phyloP scores from a whole-genome alignment of 805 yeast species.

The Kluyveromyces lactis region DNA sequence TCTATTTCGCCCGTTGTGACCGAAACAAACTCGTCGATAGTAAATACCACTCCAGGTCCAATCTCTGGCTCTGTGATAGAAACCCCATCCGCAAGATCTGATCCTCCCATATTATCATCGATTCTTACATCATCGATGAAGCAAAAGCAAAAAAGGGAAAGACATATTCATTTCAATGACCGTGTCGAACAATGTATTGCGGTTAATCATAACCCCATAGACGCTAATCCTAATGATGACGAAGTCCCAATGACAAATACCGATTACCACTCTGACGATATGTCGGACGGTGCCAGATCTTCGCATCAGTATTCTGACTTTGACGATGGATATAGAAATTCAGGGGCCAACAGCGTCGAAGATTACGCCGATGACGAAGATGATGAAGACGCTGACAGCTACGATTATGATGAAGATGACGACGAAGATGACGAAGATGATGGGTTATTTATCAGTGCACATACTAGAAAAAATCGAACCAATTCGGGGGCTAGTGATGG shows the following conservation, averaged over 20 bases:
- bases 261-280: not conserved
- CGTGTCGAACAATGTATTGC: conserved; percentile 93
- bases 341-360: not conserved
- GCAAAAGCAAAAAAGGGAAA: conserved; percentile 11
- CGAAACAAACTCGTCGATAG: conserved; percentile 2
- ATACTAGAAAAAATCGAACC: conserved; percentile 22
- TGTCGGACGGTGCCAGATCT: not conserved
- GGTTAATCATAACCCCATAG: conserved; percentile 31
- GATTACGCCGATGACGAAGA: conserved; percentile 5
- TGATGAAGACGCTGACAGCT: conserved; percentile 3
- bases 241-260: conserved; percentile 3
- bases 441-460: conserved; percentile 28
- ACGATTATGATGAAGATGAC: conserved; percentile 14
- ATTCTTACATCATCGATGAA: conserved; percentile 14
- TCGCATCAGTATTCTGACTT: not conserved
- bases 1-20: not conserved
- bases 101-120: conserved; percentile 9
- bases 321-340: not conserved
- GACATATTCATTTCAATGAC: conserved; percentile 89
- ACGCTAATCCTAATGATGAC: conserved; percentile 27
- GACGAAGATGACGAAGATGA: conserved; percentile 28
- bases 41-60: not conserved
- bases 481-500: not conserved
- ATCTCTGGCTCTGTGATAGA: conserved; percentile 1
- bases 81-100: not conserved